A percentile compares a stretch with the other conserved stretches of the same genome.
These are phyloP conservation scores for Pneumocystis murina DNA, from an alignment of 1,139 yeast genomes.

Conservation along the genomic window DNA sequence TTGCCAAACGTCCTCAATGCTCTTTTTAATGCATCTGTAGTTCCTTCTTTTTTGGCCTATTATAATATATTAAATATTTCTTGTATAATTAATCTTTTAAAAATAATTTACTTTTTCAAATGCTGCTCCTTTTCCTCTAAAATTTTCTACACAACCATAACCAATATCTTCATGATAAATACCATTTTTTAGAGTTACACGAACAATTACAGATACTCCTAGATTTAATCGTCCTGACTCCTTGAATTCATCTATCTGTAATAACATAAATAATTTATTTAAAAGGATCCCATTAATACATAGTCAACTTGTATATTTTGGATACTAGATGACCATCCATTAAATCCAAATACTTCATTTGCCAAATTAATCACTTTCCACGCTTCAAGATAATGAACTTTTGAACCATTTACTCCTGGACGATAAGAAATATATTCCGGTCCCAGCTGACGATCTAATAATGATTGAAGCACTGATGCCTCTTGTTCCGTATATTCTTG, in stretches of 20 bases:
- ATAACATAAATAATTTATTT: not conserved
- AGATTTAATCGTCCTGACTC: slow-evolving; percentile 30
- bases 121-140: slow-evolving; percentile 47
- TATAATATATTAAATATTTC: not conserved
- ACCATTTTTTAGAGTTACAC: slow-evolving; percentile 58
- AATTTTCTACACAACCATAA: slow-evolving; percentile 56
- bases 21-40: slow-evolving; percentile 63
- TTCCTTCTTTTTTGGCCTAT: slow-evolving; percentile 51
- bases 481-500: slow-evolving; percentile 16
- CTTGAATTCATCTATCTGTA: slow-evolving; percentile 18
- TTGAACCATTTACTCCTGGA: slow-evolving; percentile 39
- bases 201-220: slow-evolving; percentile 52
- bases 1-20: slow-evolving; percentile 67
- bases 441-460: slow-evolving; percentile 36
- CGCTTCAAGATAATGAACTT: slow-evolving; percentile 31
- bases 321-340: slow-evolving; percentile 51
- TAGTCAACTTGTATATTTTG: slow-evolving; percentile 24
- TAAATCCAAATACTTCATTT: slow-evolving; percentile 48
- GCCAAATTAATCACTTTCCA: slow-evolving; percentile 38
- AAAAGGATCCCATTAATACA: slow-evolving; percentile 9
- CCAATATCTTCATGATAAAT: slow-evolving; percentile 67
- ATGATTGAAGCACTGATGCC: slow-evolving; percentile 15
- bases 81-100: not conserved
- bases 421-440: slow-evolving; percentile 80
- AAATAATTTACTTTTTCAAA: slow-evolving; percentile 37